Base-by-base conservation (phyloP, 805 yeast species). In the Saturnispora dispora region DNA sequence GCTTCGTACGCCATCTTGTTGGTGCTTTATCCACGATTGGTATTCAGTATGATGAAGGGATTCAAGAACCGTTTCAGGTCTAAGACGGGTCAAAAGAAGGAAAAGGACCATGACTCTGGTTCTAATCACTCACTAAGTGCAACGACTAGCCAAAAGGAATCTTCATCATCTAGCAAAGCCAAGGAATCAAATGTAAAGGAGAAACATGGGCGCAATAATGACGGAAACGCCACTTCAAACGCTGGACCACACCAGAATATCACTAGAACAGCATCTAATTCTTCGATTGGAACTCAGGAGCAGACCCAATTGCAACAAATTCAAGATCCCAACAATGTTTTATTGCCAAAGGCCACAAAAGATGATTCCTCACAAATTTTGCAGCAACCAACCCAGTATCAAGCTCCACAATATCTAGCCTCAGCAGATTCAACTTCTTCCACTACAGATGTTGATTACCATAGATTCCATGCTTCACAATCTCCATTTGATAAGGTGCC, bases 11-110 rank as follows among this genome's bases (percentile, higher is more conserved):
- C 41, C 41, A 37, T 37, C 23, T 37, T 37, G 22, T 37, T 37
- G 41, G 23, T 20, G 22, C 13, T 37, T 20, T 37, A 37, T 17
- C 41, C 41, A 37, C 23, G 8, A 18, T 20, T 37, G 41, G 41
- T 37, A 37, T 37, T 37, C 45, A 42, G 33, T 28, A 82, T 82
- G 88, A 82, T 82, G 86, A 82, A 81, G 69, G 86, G 86, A 28
- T 81, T 82, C 66, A 82, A 81, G 62, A 85, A 82, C 62, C 71
- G 80, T 62, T 73, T 73, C 50, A 64, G 68, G 52, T 65, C 75
- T 45, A 73, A 65, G 58, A 59, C 64, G 3, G 43, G 50, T 23
- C 45, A 42, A 47, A 50, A 50, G 23, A 52, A 63, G 63, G 64
- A 50, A 6, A 53, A 53, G 18, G 55, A 53, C 4, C 50, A 51